Conservation (phyloP, 75 land plant genomes). For the Pinus tabuliformis region DNA sequence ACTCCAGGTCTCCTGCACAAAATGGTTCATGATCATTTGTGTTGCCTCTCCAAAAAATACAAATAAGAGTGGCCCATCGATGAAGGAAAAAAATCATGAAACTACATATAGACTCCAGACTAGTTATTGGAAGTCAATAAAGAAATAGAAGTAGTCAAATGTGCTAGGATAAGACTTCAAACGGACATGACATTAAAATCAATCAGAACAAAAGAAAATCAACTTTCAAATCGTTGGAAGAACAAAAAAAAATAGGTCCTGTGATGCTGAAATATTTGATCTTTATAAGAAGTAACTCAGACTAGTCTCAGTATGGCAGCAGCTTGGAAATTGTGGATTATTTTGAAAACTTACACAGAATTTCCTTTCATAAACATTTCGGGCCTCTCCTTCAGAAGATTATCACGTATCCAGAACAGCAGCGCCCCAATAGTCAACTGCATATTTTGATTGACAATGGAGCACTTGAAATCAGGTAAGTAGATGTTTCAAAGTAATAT, state of each 20-base stretch:
- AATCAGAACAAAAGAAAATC: background rate
- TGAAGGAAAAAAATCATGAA: constrained; percentile 1
- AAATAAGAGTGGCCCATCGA: background rate
- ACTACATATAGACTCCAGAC: background rate
- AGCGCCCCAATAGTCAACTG: constrained; percentile 76
- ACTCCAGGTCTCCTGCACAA: constrained; percentile 92
- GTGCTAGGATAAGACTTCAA: background rate
- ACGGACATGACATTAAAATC: no score
- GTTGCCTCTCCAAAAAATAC: background rate
- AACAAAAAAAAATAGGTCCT: background rate
- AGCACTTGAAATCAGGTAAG: background rate
- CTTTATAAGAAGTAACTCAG: background rate
- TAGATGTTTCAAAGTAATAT: background rate
- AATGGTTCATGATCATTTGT: background rate
- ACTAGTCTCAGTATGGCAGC: background rate
- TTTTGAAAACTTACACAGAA: constrained; percentile 68
- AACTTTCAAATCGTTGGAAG: background rate
- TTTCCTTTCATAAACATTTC: constrained; percentile 97
- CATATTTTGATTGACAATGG: background rate
- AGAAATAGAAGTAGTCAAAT: background rate
- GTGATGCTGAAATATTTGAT: background rate
- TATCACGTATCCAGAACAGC: constrained; percentile 74
- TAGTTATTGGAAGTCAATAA: background rate
- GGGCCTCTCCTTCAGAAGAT: constrained; percentile 89
- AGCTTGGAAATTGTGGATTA: background rate